Evolutionary conservation across 331 rosid species (phyloP).

Genomic region (Malus hybrid): DNA sequence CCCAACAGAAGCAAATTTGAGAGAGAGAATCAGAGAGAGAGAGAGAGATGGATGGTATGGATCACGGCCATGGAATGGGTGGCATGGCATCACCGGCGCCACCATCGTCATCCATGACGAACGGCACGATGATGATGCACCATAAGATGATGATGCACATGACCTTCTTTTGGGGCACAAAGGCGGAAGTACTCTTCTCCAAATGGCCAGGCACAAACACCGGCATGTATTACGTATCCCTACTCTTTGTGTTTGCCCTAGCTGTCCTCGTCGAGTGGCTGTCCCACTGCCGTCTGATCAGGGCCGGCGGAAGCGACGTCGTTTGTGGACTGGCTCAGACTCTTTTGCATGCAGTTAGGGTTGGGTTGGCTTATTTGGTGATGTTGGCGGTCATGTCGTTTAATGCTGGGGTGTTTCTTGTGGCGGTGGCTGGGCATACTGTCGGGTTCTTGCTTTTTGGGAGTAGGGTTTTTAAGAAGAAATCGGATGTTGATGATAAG

Average conservation of each 20-base stretch:
- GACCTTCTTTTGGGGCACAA: slow-evolving; percentile 82
- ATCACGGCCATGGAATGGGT: slow-evolving; percentile 1
- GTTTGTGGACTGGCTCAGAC: slow-evolving; percentile 48
- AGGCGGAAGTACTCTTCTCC: slow-evolving; percentile 46
- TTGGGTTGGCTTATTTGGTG: slow-evolving; percentile 56
- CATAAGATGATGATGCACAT: slow-evolving; percentile 72
- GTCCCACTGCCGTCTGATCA: slow-evolving; percentile 37
- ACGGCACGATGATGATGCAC: slow-evolving; percentile 10
- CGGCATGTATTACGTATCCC: slow-evolving; percentile 54
- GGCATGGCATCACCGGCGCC: slow-evolving; percentile 9
- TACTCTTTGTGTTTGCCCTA: slow-evolving; percentile 43
- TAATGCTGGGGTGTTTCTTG: slow-evolving; percentile 66
- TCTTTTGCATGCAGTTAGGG: slow-evolving; percentile 37
- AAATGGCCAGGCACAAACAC: slow-evolving; percentile 55
- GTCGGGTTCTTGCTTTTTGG: slow-evolving; percentile 57
- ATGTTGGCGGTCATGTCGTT: slow-evolving; percentile 91
- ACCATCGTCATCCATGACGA: neutral
- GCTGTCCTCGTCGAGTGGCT: slow-evolving; percentile 48
- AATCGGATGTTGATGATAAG: neutral
- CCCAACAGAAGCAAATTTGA: neutral
- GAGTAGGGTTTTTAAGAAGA: slow-evolving; percentile 35
- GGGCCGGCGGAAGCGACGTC: slow-evolving; percentile 25
- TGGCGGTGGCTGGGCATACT: slow-evolving; percentile 58
- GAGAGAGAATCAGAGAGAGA: neutral
- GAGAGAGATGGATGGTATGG: neutral